phyloP scores from a whole-genome alignment of 441 rosid species.

The Corymbia calophylla region DNA sequence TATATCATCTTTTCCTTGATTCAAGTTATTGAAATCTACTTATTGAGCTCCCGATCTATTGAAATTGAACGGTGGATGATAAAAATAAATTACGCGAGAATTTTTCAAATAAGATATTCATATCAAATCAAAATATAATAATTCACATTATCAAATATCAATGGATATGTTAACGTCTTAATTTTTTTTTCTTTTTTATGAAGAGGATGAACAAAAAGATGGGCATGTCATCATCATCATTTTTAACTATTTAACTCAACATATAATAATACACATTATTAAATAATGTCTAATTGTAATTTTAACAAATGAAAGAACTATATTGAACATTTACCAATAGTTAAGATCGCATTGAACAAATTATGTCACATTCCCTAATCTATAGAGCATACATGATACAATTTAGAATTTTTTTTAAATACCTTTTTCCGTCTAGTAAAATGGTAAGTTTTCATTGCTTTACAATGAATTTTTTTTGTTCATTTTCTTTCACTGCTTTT shows the following conservation, averaged over 20 bases:
- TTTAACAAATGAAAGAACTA: background rate
- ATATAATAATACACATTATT: background rate
- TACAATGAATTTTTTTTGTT: background rate
- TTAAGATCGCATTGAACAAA: rapidly evolving
- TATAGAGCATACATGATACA: background rate
- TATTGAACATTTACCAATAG: background rate
- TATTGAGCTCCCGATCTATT: rapidly evolving
- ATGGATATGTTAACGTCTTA: rapidly evolving
- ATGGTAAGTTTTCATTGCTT: background rate
- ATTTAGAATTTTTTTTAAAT: background rate
- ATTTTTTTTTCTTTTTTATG: background rate
- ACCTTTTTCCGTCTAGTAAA: background rate
- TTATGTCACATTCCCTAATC: background rate
- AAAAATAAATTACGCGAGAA: background rate
- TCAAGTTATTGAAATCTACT: background rate
- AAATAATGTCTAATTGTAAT: rapidly evolving
- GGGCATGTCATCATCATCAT: background rate
- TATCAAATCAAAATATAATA: background rate
- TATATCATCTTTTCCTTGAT: background rate
- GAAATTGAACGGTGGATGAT: background rate
- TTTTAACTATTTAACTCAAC: background rate
- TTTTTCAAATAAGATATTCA: background rate
- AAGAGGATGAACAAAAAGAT: background rate
- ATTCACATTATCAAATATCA: background rate
- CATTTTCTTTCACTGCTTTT: background rate